These are phyloP conservation scores for Pugionium dolabratum DNA, from an alignment of 345 rosid genomes.

Conservation along the genomic window DNA sequence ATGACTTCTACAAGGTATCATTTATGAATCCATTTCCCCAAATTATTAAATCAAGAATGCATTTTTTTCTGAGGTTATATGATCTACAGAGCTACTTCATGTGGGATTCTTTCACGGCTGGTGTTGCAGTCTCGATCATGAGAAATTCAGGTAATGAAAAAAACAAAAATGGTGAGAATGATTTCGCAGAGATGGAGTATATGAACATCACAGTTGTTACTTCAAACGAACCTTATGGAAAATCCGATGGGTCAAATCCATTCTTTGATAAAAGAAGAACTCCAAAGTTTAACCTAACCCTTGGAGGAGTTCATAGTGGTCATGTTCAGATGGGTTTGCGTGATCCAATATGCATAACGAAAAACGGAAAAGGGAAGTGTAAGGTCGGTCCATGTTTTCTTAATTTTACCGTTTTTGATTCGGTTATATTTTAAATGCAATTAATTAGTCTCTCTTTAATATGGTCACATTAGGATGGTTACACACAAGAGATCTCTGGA, in stretches of 20 bases:
- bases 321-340: conserved; percentile 74
- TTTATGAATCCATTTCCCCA: not conserved
- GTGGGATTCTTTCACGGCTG: conserved; percentile 93
- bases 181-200: conserved; percentile 82
- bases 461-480: conserved; percentile 62
- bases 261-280: conserved; percentile 58
- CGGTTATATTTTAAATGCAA: not conserved
- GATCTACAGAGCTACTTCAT: conserved; percentile 68
- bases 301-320: conserved; percentile 80
- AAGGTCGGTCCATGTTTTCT: conserved; percentile 63
- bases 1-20: conserved; percentile 58
- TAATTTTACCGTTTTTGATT: not conserved
- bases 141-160: conserved; percentile 39
- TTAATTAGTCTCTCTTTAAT: too few species aligned
- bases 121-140: conserved; percentile 83
- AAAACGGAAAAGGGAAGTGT: conserved; percentile 74
- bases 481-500: conserved; percentile 62
- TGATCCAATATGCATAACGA: conserved; percentile 63
- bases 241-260: conserved; percentile 75
- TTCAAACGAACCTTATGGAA: conserved; percentile 76
- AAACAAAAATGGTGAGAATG: conserved; percentile 51
- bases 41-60: too few species aligned
- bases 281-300: conserved; percentile 61
- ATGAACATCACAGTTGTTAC: conserved; percentile 86
- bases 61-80: not conserved